Percentiles rank a stretch among this genome's conserved stretches.
These are phyloP conservation scores for Neurospora sp. DNA, from an alignment of 495 filamentous ascomycete species.

Conservation along the genomic window DNA sequence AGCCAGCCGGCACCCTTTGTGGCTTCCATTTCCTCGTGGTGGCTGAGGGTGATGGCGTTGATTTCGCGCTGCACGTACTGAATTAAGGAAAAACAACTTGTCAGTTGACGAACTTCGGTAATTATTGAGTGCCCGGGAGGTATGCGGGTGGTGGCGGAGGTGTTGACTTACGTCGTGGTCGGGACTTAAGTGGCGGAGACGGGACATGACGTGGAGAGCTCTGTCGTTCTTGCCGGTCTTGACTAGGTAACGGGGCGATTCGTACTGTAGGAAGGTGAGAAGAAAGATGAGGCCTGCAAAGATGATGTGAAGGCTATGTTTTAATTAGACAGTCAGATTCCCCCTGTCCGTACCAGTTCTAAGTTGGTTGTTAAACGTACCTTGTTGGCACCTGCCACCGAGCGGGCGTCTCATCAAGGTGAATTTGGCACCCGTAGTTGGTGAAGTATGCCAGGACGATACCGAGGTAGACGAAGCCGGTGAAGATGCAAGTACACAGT, in stretches of 20 bases:
- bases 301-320: slow-evolving; percentile 58
- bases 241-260: slow-evolving; percentile 49
- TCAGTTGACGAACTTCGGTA: too few relatives aligned
- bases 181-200: slow-evolving; percentile 36
- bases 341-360: slow-evolving; percentile 29
- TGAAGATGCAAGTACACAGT: slow-evolving; percentile 61
- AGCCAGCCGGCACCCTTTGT: slow-evolving; percentile 44
- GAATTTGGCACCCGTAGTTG: slow-evolving; percentile 48
- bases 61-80: slow-evolving; percentile 44
- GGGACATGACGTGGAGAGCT: slow-evolving; percentile 35
- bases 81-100: too few relatives aligned
- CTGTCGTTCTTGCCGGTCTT: slow-evolving; percentile 38
- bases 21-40: slow-evolving; percentile 46
- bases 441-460: slow-evolving; percentile 51
- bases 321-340: slow-evolving; percentile 71
- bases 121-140: too few relatives aligned
- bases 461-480: slow-evolving; percentile 50
- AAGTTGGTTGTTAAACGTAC: slow-evolving; percentile 28
- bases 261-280: slow-evolving; percentile 52
- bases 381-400: slow-evolving; percentile 56
- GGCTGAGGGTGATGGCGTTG: slow-evolving; percentile 34
- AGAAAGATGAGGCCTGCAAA: slow-evolving; percentile 58
- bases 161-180: too few relatives aligned
- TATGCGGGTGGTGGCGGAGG: too few relatives aligned
- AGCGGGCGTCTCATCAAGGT: slow-evolving; percentile 44